A percentile compares a stretch with the other conserved stretches of the same genome.
phyloP scores from a whole-genome alignment of 2,329 filamentous ascomycete genomes.

The Cladosporium sphaerospermum region DNA sequence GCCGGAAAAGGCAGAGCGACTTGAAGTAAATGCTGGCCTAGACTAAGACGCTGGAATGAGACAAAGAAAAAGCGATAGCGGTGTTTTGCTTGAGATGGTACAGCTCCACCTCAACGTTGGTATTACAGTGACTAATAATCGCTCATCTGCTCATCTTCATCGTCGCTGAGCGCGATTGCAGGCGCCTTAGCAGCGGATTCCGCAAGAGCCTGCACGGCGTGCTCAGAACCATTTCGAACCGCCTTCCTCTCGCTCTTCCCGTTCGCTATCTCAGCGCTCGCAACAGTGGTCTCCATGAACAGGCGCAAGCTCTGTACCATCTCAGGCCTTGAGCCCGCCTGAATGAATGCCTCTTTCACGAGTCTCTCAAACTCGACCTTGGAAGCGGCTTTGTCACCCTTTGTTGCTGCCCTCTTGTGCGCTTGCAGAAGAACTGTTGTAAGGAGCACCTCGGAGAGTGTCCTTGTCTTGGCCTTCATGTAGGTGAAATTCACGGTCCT shows the following conservation, averaged over 20 bases:
- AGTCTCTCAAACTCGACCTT: constrained; percentile 44
- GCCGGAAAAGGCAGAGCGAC: too few relatives aligned
- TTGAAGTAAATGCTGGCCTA: too few relatives aligned
- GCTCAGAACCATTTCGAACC: constrained; percentile 40
- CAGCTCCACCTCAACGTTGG: too few relatives aligned
- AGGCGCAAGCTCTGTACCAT: constrained; percentile 70
- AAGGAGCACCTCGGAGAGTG: constrained; percentile 75
- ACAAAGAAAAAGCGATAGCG: too few relatives aligned
- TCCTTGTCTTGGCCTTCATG: constrained; percentile 66
- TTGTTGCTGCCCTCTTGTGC: constrained; percentile 37
- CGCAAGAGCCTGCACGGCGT: constrained; percentile 9
- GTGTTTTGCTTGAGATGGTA: too few relatives aligned
- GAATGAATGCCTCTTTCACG: constrained; percentile 61
- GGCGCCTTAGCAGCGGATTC: constrained; percentile 8
- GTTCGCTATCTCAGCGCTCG: constrained; percentile 53
- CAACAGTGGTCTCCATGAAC: constrained; percentile 70
- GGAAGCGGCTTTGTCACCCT: constrained; percentile 32
- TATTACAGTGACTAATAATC: constrained; percentile 1
- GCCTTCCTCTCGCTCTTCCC: constrained; percentile 47
- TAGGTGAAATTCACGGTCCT: constrained; percentile 72
- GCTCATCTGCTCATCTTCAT: constrained; percentile 10
- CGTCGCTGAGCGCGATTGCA: neutral
- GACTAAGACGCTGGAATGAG: too few relatives aligned
- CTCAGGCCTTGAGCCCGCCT: constrained; percentile 57
- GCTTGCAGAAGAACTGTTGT: constrained; percentile 62